These are phyloP conservation scores for Chrysosporium keratinophilum DNA, from an alignment of 2,329 filamentous ascomycete species.

Conservation along the genomic window DNA sequence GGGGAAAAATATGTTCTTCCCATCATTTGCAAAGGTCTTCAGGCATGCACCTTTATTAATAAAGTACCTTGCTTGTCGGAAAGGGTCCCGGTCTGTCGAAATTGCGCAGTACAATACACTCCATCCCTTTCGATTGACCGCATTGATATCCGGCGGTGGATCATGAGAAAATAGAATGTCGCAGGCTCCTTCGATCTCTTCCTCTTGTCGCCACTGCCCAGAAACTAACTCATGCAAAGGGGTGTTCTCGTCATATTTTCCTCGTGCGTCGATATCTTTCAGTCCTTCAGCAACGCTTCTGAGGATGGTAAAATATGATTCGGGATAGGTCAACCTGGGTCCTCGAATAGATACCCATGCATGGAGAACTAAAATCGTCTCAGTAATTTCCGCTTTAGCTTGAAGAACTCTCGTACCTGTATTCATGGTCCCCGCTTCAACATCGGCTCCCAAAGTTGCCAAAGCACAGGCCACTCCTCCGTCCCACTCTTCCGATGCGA, in stretches of 20 bases:
- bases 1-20: constrained; percentile 20
- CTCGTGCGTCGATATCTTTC: constrained; percentile 17
- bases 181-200: constrained; percentile 21
- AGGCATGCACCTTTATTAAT: constrained; percentile 19
- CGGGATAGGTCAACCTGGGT: constrained; percentile 20
- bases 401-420: constrained; percentile 10
- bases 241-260: constrained; percentile 18
- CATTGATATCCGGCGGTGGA: constrained; percentile 18
- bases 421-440: constrained; percentile 14
- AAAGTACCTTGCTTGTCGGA: constrained; percentile 17
- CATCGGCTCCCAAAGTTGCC: constrained; percentile 17
- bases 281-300: constrained; percentile 16
- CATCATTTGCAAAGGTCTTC: constrained; percentile 9
- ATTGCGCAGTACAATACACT: constrained; percentile 20
- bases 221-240: constrained; percentile 20
- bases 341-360: constrained; percentile 17
- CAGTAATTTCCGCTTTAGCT: background rate
- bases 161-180: constrained; percentile 18
- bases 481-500: constrained; percentile 22
- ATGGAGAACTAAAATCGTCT: constrained; percentile 18
- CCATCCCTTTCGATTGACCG: constrained; percentile 15
- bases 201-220: constrained; percentile 18
- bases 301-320: constrained; percentile 19
- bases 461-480: constrained; percentile 21
- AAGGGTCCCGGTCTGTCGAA: constrained; percentile 16